Percentiles rank a stretch among this genome's conserved stretches.
These are phyloP conservation scores for Funneliformis geosporum DNA, from an alignment of 192 early-diverging fungal genomes.

Conservation along the genomic window DNA sequence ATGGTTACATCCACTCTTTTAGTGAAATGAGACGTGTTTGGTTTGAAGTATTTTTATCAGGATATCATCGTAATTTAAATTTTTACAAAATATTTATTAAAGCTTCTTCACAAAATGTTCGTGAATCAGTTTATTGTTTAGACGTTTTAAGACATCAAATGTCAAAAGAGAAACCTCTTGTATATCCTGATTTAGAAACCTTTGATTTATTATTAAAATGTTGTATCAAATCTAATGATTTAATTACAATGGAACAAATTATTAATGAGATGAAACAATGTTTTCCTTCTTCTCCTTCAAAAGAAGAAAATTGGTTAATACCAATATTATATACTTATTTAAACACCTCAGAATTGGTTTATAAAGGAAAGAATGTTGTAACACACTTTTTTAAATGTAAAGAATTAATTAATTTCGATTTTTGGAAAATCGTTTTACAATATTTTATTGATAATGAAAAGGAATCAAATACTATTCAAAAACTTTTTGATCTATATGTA, in stretches of 20 bases:
- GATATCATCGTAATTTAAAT: background rate
- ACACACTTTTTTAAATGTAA: background rate
- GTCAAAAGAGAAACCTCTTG: background rate
- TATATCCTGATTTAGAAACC: constrained; percentile 7
- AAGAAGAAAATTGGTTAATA: background rate
- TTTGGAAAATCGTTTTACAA: background rate
- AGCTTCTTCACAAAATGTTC: background rate
- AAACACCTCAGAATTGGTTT: background rate
- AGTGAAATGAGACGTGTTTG: background rate
- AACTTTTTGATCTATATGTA: background rate
- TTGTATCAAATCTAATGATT: background rate
- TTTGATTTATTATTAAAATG: constrained; percentile 8
- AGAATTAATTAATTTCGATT: constrained; percentile 6
- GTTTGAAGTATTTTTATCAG: background rate
- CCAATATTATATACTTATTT: background rate
- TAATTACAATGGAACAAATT: background rate
- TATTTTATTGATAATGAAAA: background rate
- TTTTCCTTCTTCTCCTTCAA: background rate
- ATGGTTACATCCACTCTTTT: background rate
- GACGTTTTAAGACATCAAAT: constrained; percentile 23
- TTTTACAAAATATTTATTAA: constrained; percentile 16
- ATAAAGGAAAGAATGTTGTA: background rate
- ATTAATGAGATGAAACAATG: background rate
- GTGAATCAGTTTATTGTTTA: constrained; percentile 3
- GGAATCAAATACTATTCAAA: background rate